A percentile compares a stretch with the other conserved stretches of the same genome.
phyloP scores from a whole-genome alignment of 176 grass and related monocot species.

The Hyparrhenia diplandra region DNA sequence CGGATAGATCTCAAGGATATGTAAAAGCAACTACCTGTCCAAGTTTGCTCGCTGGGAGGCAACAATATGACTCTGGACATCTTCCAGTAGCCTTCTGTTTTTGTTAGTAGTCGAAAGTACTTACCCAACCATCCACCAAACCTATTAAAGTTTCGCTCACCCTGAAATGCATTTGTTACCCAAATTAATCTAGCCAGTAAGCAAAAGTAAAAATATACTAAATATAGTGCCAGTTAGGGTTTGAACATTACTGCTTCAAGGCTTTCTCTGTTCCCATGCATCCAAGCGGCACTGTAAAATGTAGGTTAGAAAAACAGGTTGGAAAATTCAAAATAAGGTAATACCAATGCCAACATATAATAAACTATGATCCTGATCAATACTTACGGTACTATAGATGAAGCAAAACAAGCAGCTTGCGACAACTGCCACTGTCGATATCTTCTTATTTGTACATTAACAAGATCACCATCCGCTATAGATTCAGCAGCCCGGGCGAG shows the following conservation, averaged over 20 bases:
- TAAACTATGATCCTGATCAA: conserved; percentile 19
- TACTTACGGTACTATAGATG: conserved; percentile 92
- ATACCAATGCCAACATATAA: too few species aligned
- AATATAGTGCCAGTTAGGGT: conserved; percentile 18
- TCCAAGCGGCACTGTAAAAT: conserved; percentile 71
- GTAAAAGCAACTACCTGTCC: conserved; percentile 54
- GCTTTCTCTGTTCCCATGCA: conserved; percentile 90
- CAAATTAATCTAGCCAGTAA: conserved; percentile 22
- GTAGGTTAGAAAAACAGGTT: conserved; percentile 9
- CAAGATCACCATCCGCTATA: conserved; percentile 83
- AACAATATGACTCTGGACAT: conserved; percentile 93
- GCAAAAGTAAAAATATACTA: conserved; percentile 24
- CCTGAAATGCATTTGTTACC: conserved; percentile 45
- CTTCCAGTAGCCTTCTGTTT: conserved; percentile 90
- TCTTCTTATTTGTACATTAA: conserved; percentile 99
- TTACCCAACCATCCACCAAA: conserved; percentile 99
- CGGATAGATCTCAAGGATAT: conserved; percentile 10
- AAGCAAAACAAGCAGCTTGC: conserved; percentile 89
- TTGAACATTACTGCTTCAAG: conserved; percentile 79
- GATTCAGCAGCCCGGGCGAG: conserved; percentile 82
- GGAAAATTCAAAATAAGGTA: conserved; percentile 20
- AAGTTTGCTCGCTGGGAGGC: conserved; percentile 81
- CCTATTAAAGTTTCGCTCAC: conserved; percentile 96
- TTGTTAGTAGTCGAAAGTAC: conserved; percentile 89
- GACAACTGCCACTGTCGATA: conserved; percentile 96